Evolutionary conservation across 2,329 filamentous ascomycete species (phyloP).

Genomic region (Cordyceps fumosorosea): DNA sequence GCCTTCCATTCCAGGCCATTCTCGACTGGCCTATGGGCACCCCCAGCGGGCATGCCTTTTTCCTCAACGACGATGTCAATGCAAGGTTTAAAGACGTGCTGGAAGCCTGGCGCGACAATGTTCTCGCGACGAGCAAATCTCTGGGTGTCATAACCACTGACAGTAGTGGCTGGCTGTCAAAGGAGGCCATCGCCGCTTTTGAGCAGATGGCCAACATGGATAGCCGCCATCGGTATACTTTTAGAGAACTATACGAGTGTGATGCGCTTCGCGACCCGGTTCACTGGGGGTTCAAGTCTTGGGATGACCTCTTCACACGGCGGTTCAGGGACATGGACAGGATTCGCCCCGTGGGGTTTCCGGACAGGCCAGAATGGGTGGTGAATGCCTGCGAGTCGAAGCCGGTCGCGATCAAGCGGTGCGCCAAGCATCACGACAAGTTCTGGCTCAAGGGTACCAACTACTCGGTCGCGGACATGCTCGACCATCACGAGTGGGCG

Average conservation of each 20-base stretch:
- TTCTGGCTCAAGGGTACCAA: constrained; percentile 64
- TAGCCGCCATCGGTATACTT: constrained; percentile 5
- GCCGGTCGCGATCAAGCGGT: constrained; percentile 39
- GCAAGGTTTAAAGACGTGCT: constrained; percentile 44
- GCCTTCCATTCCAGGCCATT: constrained; percentile 50
- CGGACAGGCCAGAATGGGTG: constrained; percentile 28
- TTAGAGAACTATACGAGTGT: constrained; percentile 18
- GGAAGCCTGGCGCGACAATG: constrained; percentile 31
- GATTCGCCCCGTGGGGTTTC: constrained; percentile 46
- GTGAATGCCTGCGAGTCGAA: constrained; percentile 58
- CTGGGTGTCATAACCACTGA: constrained; percentile 12
- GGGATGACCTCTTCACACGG: constrained; percentile 60
- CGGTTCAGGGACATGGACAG: constrained; percentile 34
- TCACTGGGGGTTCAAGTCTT: constrained; percentile 47
- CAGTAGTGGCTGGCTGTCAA: constrained; percentile 17
- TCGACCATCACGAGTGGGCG: constrained; percentile 42
- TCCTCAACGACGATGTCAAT: constrained; percentile 47
- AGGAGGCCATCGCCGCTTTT: constrained; percentile 15
- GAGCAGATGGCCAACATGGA: constrained; percentile 17
- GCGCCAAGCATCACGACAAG: constrained; percentile 43
- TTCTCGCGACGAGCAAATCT: constrained; percentile 22
- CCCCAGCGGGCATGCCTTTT: constrained; percentile 45
- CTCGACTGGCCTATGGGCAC: constrained; percentile 56
- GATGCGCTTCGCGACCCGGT: constrained; percentile 12
- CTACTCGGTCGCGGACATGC: constrained; percentile 55